Evolutionary conservation across 495 filamentous ascomycete genomes (phyloP).

Genomic region (Annulohypoxylon nitens): DNA sequence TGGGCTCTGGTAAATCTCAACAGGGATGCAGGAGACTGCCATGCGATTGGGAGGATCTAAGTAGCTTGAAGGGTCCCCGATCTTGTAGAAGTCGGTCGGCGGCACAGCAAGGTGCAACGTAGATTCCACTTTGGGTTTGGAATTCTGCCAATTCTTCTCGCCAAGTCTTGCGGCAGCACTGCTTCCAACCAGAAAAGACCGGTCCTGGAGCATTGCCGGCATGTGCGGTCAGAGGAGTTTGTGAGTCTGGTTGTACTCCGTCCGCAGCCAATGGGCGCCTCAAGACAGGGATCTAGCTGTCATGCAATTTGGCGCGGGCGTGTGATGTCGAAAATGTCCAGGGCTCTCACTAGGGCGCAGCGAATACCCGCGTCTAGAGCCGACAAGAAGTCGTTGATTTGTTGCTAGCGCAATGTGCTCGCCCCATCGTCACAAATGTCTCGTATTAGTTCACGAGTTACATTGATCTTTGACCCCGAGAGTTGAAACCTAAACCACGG

Average conservation of each 20-base stretch:
- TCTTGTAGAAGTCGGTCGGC: conserved; percentile 47
- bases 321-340: conserved; percentile 51
- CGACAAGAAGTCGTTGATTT: conserved; percentile 49
- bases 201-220: conserved; percentile 53
- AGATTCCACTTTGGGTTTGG: conserved; percentile 41
- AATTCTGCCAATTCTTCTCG: conserved; percentile 48
- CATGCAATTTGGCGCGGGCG: conserved; percentile 61
- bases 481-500: conserved; percentile 45
- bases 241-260: conserved; percentile 46
- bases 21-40: conserved; percentile 39
- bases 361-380: conserved; percentile 53
- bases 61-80: conserved; percentile 44
- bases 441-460: conserved; percentile 45
- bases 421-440: conserved; percentile 51
- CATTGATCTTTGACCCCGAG: conserved; percentile 36
- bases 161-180: conserved; percentile 41
- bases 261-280: conserved; percentile 52
- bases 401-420: conserved; percentile 51
- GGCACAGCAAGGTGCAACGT: conserved; percentile 48
- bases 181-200: conserved; percentile 48
- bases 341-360: conserved; percentile 46
- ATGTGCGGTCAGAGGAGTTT: conserved; percentile 52
- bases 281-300: conserved; percentile 54
- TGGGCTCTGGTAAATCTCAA: conserved; percentile 33
- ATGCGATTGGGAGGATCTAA: conserved; percentile 48